Percentiles rank a stretch among this genome's conserved stretches.
These are phyloP conservation scores for Penicillium cosmopolitanum DNA, from an alignment of 495 filamentous ascomycete species.

Conservation along the genomic window DNA sequence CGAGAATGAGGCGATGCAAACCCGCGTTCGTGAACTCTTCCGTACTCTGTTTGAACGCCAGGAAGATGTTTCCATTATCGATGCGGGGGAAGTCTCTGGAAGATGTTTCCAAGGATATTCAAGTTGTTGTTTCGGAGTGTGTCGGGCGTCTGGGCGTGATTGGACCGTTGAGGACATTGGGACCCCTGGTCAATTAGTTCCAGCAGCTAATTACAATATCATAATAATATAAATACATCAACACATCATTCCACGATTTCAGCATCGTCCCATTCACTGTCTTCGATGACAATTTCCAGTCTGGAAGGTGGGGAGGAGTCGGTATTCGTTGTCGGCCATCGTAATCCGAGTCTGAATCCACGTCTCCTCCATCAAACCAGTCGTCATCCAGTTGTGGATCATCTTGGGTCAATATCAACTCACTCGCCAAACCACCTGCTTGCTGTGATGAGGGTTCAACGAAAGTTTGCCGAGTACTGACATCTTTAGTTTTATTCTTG, in stretches of 20 bases:
- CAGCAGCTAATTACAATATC: neutral
- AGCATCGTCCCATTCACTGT: constrained; percentile 62
- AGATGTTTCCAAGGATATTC: constrained; percentile 62
- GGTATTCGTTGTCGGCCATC: constrained; percentile 16
- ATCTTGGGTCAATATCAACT: constrained; percentile 27
- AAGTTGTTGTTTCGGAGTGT: constrained; percentile 55
- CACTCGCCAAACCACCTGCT: constrained; percentile 14
- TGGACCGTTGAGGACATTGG: constrained; percentile 45
- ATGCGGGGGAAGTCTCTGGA: constrained; percentile 58
- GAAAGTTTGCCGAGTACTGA: constrained; percentile 12
- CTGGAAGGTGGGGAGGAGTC: constrained; percentile 21
- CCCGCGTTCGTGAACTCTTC: constrained; percentile 76
- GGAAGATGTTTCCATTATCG: constrained; percentile 46
- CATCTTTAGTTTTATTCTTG: constrained; percentile 10
- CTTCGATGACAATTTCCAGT: constrained; percentile 57
- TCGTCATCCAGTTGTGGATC: constrained; percentile 42
- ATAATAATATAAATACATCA: neutral
- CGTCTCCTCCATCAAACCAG: constrained; percentile 39
- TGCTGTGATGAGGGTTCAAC: constrained; percentile 14
- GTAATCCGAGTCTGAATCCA: constrained; percentile 42
- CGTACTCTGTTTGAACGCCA: constrained; percentile 45
- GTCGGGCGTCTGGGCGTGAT: constrained; percentile 41
- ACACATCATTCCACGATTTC: constrained; percentile 50
- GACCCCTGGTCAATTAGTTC: constrained; percentile 37
- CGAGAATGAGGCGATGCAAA: constrained; percentile 83